phyloP scores from a whole-genome alignment of 352 stramenopile genomes.

The Phytophthora pisi region DNA sequence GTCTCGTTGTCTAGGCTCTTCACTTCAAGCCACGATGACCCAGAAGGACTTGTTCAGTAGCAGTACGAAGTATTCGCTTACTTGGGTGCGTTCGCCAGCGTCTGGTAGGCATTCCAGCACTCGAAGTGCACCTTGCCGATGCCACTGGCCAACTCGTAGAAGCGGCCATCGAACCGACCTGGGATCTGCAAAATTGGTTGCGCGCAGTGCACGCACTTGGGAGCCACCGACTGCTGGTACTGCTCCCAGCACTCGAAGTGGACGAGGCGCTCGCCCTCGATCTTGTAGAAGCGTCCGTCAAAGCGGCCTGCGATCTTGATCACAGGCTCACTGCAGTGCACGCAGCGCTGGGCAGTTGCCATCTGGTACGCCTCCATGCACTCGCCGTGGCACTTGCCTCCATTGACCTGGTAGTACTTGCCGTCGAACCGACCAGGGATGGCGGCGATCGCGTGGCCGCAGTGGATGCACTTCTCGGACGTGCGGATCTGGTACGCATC shows the following conservation, averaged over 20 bases:
- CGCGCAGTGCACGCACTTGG: slow-evolving; percentile 80
- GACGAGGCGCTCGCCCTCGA: slow-evolving; percentile 66
- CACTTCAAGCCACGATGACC: slow-evolving; percentile 20
- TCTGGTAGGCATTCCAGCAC: slow-evolving; percentile 84
- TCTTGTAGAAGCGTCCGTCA: slow-evolving; percentile 89
- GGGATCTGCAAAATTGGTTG: slow-evolving; percentile 77
- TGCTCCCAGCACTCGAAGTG: slow-evolving; percentile 89
- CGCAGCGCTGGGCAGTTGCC: slow-evolving; percentile 73
- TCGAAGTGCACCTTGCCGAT: slow-evolving; percentile 87
- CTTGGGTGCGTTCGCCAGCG: slow-evolving; percentile 33
- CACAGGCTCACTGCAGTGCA: slow-evolving; percentile 73
- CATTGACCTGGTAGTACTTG: slow-evolving; percentile 80
- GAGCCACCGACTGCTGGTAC: slow-evolving; percentile 74
- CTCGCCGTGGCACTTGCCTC: slow-evolving; percentile 80
- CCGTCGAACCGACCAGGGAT: slow-evolving; percentile 80
- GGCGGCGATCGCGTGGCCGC: slow-evolving; percentile 74
- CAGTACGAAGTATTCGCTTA: slow-evolving; percentile 7
- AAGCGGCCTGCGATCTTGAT: slow-evolving; percentile 74
- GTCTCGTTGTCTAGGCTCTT: slow-evolving; percentile 16
- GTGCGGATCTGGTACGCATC: slow-evolving; percentile 85
- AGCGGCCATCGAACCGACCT: slow-evolving; percentile 78
- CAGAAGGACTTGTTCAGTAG: background rate
- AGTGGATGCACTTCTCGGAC: slow-evolving; percentile 83
- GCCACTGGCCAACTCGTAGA: slow-evolving; percentile 82
- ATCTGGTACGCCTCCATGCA: slow-evolving; percentile 84